Base-by-base conservation (phyloP, 805 yeast genomes). In the Deakozyma indianensis region DNA sequence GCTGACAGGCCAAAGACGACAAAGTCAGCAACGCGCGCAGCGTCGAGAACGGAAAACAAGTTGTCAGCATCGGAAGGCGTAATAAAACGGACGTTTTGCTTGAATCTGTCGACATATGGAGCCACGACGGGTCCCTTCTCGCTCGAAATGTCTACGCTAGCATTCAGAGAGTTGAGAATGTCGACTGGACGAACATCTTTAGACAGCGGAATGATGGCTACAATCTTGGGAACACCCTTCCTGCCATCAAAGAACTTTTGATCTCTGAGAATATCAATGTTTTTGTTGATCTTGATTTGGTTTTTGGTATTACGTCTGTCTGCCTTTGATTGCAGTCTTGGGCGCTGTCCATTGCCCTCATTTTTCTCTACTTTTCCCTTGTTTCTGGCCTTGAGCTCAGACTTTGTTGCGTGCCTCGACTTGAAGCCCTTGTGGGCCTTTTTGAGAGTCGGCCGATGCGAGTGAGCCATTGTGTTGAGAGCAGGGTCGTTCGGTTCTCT, bases 1-100 rank as follows among this genome's bases (percentile, higher is more conserved):
- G 95, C 95, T 47, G 95, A 85, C 38, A 92, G 67, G n/a, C 88
- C 94, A 61, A 92, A 83, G 1, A 94, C 66, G 2, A 87, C 92
- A 58, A 77, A 86, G 66, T 92, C 98, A 0, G 97, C 80, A 3
- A 84, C 76, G 57, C 84, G 84, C 18, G 94, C 85, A 27, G 94
- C 82, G 64, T 92, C 96, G 47, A 92, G 60, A 25, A 92, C 71
- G 18, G 82, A 68, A 29, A 84, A 61, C 44, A 87, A 71, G 57
- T 82, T 75, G 44, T 65, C 58, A 66, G 73, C 73, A 53, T 83
- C 80, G 1, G 94, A 94, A 21, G 82, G 65, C 2, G 86, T 73
- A 44, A 88, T 68, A 47, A 75, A 63, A 58, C 84, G 83, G 48
- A 92, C 58, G 53, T 74, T 78, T 43, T 90, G 74, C 61, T 82